Conservation (phyloP, 129 eudicot genomes). For the Tanacetum coccineum region DNA sequence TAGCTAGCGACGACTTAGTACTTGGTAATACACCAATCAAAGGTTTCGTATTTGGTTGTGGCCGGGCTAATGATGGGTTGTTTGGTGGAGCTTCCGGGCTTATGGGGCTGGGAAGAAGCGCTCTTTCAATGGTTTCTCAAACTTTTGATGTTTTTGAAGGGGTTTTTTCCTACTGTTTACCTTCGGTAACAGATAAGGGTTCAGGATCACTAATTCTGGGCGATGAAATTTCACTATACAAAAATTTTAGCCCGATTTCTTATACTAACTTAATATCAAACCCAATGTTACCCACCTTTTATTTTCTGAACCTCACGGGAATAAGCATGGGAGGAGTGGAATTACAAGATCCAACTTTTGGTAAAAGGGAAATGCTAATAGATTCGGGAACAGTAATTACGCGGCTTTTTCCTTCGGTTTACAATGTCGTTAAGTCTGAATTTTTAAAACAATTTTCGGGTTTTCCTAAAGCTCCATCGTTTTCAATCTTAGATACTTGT, state of each 20-base stretch:
- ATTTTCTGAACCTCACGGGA: conserved; percentile 75
- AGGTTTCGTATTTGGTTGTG: conserved; percentile 83
- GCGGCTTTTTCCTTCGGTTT: conserved; percentile 67
- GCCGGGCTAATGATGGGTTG: conserved; percentile 63
- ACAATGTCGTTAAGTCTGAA: conserved; percentile 57
- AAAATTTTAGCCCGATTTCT: conserved; percentile 56
- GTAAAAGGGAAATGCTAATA: conserved; percentile 49
- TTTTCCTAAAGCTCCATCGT: conserved; percentile 64
- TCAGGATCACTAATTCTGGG: conserved; percentile 79
- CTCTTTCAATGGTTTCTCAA: conserved; percentile 68
- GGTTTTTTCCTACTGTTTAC: conserved; percentile 85
- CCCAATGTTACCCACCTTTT: conserved; percentile 61
- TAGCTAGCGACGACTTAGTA: conserved; percentile 47
- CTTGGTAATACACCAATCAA: conserved; percentile 44
- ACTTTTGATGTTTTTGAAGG: conserved; percentile 56
- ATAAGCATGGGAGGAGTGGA: conserved; percentile 61
- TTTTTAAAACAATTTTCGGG: conserved; percentile 74
- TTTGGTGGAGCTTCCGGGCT: conserved; percentile 85
- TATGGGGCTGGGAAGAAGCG: conserved; percentile 84
- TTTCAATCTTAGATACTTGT: conserved; percentile 88
- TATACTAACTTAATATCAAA: conserved; percentile 54
- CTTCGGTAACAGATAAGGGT: conserved; percentile 41
- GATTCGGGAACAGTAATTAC: conserved; percentile 95
- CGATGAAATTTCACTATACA: conserved; percentile 43
- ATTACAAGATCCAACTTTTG: conserved; percentile 50